Evolutionary conservation across 345 rosid genomes (phyloP).

Genomic region (Cochlearia excelsa): DNA sequence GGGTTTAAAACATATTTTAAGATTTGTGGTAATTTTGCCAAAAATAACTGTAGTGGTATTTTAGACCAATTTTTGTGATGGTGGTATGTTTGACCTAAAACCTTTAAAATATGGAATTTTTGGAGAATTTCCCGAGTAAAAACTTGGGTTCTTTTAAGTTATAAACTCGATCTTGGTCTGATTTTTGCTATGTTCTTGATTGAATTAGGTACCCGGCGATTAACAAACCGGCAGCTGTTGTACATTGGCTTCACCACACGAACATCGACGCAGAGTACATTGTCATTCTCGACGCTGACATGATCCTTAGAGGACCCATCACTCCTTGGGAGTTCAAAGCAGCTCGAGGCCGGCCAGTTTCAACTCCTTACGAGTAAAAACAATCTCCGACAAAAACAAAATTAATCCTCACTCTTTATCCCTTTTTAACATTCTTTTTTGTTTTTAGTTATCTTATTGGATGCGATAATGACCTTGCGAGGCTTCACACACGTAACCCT

Average conservation of each 20-base stretch:
- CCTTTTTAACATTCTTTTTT: constrained; percentile 7
- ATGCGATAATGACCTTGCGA: constrained; percentile 89
- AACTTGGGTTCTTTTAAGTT: not conserved
- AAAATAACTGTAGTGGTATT: too few species aligned
- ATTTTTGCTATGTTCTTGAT: constrained; percentile 25
- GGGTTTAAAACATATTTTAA: too few species aligned
- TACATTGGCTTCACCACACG: constrained; percentile 98
- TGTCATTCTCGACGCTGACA: constrained; percentile 97
- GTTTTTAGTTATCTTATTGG: constrained; percentile 82
- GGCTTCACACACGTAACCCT: constrained; percentile 88
- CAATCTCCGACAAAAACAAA: not conserved
- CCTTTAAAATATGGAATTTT: too few species aligned
- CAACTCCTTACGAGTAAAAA: constrained; percentile 96
- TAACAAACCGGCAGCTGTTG: constrained; percentile 95
- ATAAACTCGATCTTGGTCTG: constrained; percentile 2
- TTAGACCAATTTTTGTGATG: too few species aligned
- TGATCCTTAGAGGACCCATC: constrained; percentile 93
- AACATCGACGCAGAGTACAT: constrained; percentile 80
- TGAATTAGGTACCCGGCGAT: constrained; percentile 93
- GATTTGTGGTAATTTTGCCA: too few species aligned
- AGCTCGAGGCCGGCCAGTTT: constrained; percentile 87
- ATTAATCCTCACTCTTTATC: not conserved
- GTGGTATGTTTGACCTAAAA: too few species aligned
- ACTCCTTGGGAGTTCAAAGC: constrained; percentile 98
- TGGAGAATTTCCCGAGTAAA: too few species aligned